These are phyloP conservation scores for Lactarius indigo DNA, from an alignment of 768 basidiomycete genomes.

Conservation along the genomic window DNA sequence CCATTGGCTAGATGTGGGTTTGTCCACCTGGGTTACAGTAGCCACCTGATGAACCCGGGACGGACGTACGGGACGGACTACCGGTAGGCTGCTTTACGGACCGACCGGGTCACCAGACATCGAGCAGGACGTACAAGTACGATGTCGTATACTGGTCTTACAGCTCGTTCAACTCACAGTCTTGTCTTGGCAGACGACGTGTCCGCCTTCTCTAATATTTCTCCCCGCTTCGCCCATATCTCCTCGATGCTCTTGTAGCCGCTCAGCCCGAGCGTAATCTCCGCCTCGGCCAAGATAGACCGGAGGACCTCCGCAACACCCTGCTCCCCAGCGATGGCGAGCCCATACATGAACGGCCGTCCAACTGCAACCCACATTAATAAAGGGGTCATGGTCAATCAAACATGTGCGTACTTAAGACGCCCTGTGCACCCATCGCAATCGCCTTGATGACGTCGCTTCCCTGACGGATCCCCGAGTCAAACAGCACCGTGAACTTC, in stretches of 20 bases:
- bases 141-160: background rate
- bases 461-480: constrained; percentile 80
- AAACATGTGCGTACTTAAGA: constrained; percentile 53
- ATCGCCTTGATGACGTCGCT: constrained; percentile 82
- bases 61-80: background rate
- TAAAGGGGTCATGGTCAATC: background rate
- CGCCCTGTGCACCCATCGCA: constrained; percentile 80
- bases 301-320: constrained; percentile 74
- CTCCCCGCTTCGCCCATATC: constrained; percentile 56
- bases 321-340: constrained; percentile 62
- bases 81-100: too few species aligned
- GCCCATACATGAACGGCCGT: constrained; percentile 73
- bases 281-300: constrained; percentile 64
- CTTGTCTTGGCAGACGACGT: background rate
- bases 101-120: too few species aligned
- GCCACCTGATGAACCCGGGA: background rate
- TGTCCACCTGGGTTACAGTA: too few species aligned
- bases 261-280: constrained; percentile 57
- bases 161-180: background rate
- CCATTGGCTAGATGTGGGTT: background rate
- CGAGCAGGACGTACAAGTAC: background rate
- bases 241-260: constrained; percentile 58
- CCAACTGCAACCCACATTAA: constrained; percentile 44
- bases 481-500: constrained; percentile 66
- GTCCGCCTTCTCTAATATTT: constrained; percentile 45